Evolutionary conservation across 2,329 filamentous ascomycete genomes (phyloP).

Genomic region (Trichoderma sp.): DNA sequence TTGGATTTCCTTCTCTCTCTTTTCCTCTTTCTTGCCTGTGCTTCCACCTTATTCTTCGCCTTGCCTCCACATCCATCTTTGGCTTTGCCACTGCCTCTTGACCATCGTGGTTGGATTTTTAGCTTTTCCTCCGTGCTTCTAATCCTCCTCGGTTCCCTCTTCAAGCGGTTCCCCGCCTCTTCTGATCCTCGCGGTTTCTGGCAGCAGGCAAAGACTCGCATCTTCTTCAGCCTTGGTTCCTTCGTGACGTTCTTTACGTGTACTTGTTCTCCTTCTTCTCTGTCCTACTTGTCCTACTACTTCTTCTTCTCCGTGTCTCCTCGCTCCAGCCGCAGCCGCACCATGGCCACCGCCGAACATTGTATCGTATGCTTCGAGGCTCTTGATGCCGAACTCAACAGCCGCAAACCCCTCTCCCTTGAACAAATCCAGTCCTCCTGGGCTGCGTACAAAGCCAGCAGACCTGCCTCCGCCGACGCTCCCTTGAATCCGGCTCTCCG

Average conservation of each 20-base stretch:
- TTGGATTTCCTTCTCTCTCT: background rate
- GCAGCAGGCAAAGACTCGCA: background rate
- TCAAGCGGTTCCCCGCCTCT: background rate
- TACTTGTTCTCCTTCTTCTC: background rate
- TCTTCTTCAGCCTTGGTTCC: background rate
- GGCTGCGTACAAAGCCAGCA: constrained; percentile 40
- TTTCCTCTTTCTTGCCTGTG: background rate
- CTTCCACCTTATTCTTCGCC: constrained; percentile 1
- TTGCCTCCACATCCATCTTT: constrained; percentile 1
- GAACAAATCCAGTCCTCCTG: constrained; percentile 69
- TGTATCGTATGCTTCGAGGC: constrained; percentile 93
- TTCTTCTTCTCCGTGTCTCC: background rate
- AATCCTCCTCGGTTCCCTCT: background rate
- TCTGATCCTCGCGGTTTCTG: background rate
- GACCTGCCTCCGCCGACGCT: constrained; percentile 20
- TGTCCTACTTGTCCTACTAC: background rate
- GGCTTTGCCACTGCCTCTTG: background rate
- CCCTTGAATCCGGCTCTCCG: constrained; percentile 45
- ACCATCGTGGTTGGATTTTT: background rate
- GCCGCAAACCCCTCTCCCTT: constrained; percentile 67
- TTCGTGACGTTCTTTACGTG: constrained; percentile 2
- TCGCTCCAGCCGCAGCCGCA: constrained; percentile 22
- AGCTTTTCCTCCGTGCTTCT: background rate
- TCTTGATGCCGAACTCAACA: constrained; percentile 73
- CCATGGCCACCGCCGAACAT: constrained; percentile 83